A percentile compares a stretch with the other conserved stretches of the same genome.
Conservation (phyloP, 23 red algal species). For the Gracilariopsis chorda region DNA sequence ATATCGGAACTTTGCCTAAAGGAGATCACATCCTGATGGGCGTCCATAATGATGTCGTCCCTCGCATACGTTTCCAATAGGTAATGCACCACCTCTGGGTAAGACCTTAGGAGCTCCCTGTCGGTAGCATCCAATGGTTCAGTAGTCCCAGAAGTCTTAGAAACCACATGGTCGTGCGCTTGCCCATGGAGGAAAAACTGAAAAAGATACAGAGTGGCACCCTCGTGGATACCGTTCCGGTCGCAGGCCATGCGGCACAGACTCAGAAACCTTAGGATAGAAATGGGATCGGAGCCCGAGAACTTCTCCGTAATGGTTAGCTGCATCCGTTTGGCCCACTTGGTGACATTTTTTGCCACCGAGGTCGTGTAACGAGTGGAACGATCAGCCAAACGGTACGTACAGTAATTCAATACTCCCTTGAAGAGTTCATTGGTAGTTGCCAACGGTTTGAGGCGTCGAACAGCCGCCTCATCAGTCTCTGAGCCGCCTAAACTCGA, state of each 20-base stretch:
- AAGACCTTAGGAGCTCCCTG: neutral
- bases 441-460: too few relatives aligned
- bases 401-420: neutral
- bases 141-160: neutral
- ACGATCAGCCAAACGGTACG: neutral
- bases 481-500: too few relatives aligned
- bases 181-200: neutral
- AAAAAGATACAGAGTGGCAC: slow-evolving; percentile 7
- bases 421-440: neutral
- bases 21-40: too few relatives aligned
- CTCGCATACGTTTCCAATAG: too few relatives aligned
- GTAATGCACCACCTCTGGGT: neutral
- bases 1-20: too few relatives aligned
- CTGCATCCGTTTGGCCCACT: slow-evolving; percentile 1
- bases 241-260: neutral
- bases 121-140: neutral
- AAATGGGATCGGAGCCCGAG: neutral
- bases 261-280: neutral
- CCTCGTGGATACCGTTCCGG: neutral
- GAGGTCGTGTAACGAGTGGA: neutral
- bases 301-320: neutral
- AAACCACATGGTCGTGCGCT: neutral
- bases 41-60: too few relatives aligned
- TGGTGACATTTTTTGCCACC: neutral
- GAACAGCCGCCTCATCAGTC: too few relatives aligned